Percentiles rank a stretch among this genome's conserved stretches.
phyloP scores from a whole-genome alignment of 106 monocot genomes.

The Dioscorea zingiberensis region DNA sequence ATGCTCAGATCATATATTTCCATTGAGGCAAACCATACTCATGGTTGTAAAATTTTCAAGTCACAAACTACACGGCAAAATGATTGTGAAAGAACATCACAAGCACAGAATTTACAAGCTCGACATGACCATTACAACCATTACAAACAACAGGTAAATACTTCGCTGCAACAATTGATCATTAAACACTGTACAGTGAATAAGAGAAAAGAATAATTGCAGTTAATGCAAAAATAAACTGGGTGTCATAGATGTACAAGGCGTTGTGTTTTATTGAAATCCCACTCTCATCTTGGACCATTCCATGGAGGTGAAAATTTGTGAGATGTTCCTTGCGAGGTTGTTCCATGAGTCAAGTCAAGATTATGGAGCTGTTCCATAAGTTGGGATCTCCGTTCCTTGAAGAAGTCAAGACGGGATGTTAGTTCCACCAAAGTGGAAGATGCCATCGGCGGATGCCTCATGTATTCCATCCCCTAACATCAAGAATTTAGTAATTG shows the following conservation, averaged over 20 bases:
- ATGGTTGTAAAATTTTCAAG: background rate
- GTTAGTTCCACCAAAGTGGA: conserved; percentile 88
- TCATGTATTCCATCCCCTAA: conserved; percentile 46
- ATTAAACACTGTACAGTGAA: background rate
- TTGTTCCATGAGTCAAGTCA: conserved; percentile 48
- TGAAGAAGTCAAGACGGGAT: conserved; percentile 96
- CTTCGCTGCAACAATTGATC: background rate
- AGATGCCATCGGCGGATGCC: conserved; percentile 55
- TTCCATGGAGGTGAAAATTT: conserved; percentile 73
- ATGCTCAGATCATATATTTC: too few species aligned
- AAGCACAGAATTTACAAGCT: background rate
- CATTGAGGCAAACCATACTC: too few species aligned
- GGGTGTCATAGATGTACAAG: conserved; percentile 21
- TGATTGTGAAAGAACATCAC: background rate
- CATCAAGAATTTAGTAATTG: background rate
- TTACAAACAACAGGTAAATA: background rate
- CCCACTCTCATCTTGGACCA: conserved; percentile 43
- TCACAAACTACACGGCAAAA: conserved; percentile 1
- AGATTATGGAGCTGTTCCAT: conserved; percentile 95
- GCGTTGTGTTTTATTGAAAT: background rate
- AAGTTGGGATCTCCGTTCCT: conserved; percentile 85
- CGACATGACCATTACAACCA: background rate
- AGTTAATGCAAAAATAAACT: background rate
- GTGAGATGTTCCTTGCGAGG: conserved; percentile 52
- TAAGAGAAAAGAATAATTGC: background rate